Evolutionary conservation across 2,329 filamentous ascomycete genomes (phyloP), one percentile per base, ranked within the genome.

Genomic region (Colletotrichum graminicola): DNA sequence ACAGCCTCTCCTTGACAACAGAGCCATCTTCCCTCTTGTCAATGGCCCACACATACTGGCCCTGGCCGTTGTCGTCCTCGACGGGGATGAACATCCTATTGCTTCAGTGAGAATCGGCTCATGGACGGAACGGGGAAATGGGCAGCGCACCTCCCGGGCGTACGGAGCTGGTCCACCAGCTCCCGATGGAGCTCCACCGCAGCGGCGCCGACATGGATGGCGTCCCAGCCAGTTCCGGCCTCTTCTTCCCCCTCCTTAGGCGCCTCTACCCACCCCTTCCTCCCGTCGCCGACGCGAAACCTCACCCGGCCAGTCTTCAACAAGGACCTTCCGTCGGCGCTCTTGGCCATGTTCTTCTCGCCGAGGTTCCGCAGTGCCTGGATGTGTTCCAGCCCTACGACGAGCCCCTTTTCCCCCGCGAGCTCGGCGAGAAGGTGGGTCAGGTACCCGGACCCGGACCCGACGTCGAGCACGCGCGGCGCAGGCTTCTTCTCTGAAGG

Each of bases 181-280:
- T 89, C 87, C 23, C 88, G 78, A 79, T 97, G 95, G 66, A 97
- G 82, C 77, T 90, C 88, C 32, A 83, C 87, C 0, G 95, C 95
- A 10, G 94, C 93, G 0, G 96, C 96, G 0, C 96, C 96, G 3
- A 98, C 96, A 79, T 98, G 96, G 71, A 99, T 98, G 2, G 93
- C 95, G 85, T 98, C 94, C 86, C 95, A 99, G 0, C 90, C 87
- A 39, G 80, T 82, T 73, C 82, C 85, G 16, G 84, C 82, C 66
- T 85, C 85, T 7, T 84, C 85, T 55, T 81, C 80, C 2, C 83
- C 88, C 76, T 77, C 82, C 67, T 82, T 77, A 1, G 78, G 73
- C 14, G 77, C 75, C 75, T 86, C 87, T 2, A 85, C 77, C 87
- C 88, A 92, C 1, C 92, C 92, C 73, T 88, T 86, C 6, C 93